Base-by-base conservation (phyloP, 2,329 filamentous ascomycete species). In the Fusarium circinatum region DNA sequence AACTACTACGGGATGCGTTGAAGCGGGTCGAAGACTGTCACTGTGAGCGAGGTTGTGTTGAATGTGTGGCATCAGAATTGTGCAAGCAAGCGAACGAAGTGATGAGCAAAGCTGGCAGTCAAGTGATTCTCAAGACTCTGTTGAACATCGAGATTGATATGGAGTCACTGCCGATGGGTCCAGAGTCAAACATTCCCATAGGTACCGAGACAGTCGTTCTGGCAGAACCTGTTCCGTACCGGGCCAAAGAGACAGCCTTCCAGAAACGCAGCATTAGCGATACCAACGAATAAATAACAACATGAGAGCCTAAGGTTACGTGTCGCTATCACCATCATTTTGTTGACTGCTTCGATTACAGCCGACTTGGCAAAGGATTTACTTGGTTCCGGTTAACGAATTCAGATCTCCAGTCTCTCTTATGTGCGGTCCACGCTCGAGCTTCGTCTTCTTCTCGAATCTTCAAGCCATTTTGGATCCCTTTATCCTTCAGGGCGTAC, bases 61-160 rank as follows among this genome's bases (percentile, higher is more conserved):
- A 98, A 82, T 99, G 96, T 82, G 95, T 97, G 48, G 94, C 93
- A 72, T 93, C 92, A 70, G 94, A 97, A 81, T 84, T 90, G 62
- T 98, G 96, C 81, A 94, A 93, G 81, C 90, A 98, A 82, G 89
- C 91, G 61, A 98, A 98, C 80, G 90, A 94, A 78, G 95, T 98
- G 15, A 96, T 98, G 92, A 96, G 93, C 79, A 98, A 98, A 82
- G 94, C 92, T 1, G 96, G 96, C 0, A 92, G 93, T 13, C 90
- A 89, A 63, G 95, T 98, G 30, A 91, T 98, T 36, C 83, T 98
- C 65, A 93, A 92, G 83, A 90, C 89, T 70, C 80, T 98, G 62
- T 81, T 98, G 59, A 92, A 92, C 26, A 86, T 91, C 80, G 90
- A 95, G 36, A 93, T 98, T 63, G 94, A 98, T 81, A 83, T 97